These are phyloP conservation scores for Penicillium ucsense DNA, from an alignment of 495 filamentous ascomycete species.

Conservation along the genomic window DNA sequence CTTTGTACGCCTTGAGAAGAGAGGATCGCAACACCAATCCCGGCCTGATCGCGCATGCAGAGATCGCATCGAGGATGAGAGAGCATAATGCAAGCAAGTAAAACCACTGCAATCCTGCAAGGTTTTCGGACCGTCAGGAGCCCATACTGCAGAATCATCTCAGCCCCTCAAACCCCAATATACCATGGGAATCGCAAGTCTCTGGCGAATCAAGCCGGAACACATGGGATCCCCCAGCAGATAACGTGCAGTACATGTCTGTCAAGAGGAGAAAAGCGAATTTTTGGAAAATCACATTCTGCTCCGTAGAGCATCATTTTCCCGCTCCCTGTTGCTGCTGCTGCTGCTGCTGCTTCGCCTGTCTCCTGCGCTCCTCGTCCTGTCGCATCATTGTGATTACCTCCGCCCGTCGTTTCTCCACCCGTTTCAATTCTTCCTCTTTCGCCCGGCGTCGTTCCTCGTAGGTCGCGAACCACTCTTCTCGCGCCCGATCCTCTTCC, in stretches of 20 bases:
- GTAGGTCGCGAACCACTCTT: slow-evolving; percentile 81
- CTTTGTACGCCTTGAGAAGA: slow-evolving; percentile 17
- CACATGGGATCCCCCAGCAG: too few species aligned
- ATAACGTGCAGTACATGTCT: too few species aligned
- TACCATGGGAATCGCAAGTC: neutral
- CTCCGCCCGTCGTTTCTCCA: slow-evolving; percentile 37
- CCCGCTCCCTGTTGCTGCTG: slow-evolving; percentile 10
- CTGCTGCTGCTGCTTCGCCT: slow-evolving; percentile 2
- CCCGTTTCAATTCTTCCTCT: slow-evolving; percentile 46
- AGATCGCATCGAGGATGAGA: neutral
- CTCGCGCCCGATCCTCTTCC: slow-evolving; percentile 79
- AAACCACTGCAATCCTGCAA: too few species aligned
- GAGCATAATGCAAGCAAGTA: too few species aligned
- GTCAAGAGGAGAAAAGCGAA: neutral
- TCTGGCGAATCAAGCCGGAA: neutral
- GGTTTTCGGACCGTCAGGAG: too few species aligned
- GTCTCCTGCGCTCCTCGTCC: slow-evolving; percentile 30
- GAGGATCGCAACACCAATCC: slow-evolving; percentile 6
- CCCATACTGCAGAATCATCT: too few species aligned
- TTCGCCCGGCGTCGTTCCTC: slow-evolving; percentile 54
- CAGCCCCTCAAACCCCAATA: too few species aligned
- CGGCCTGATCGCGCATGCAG: neutral
- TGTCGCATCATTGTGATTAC: slow-evolving; percentile 46
- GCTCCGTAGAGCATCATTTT: slow-evolving; percentile 12
- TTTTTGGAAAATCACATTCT: neutral